phyloP scores from a whole-genome alignment of 2,329 filamentous ascomycete species.

The Penicillium sclerotigenum region DNA sequence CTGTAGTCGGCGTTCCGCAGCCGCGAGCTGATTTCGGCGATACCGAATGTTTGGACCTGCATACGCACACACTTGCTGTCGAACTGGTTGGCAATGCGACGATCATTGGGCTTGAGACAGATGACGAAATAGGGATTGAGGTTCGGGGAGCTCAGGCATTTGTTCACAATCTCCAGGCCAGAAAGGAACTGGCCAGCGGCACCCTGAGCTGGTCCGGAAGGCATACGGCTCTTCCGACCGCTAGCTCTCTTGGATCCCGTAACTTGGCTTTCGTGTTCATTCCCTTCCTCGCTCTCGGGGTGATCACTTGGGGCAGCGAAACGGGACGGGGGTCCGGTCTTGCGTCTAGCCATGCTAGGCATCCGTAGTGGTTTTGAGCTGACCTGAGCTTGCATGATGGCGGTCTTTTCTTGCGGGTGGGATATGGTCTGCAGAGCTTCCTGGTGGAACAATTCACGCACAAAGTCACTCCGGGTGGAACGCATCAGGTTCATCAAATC shows the following conservation, averaged over 20 bases:
- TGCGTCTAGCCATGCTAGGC: conserved; percentile 85
- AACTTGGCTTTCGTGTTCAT: conserved; percentile 38
- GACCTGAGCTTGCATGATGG: conserved; percentile 93
- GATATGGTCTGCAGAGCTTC: conserved; percentile 87
- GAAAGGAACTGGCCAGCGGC: conserved; percentile 89
- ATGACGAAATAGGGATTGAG: conserved; percentile 96
- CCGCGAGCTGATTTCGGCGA: conserved; percentile 93
- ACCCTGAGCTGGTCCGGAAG: conserved; percentile 61
- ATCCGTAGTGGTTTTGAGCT: conserved; percentile 91
- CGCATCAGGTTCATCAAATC: conserved; percentile 94
- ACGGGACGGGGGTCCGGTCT: conserved; percentile 56
- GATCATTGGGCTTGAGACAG: conserved; percentile 94
- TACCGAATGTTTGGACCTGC: conserved; percentile 91
- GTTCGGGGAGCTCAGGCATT: conserved; percentile 74
- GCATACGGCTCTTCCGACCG: conserved; percentile 40
- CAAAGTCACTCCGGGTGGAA: conserved; percentile 81
- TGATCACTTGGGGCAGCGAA: conserved; percentile 31
- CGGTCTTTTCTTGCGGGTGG: conserved; percentile 85
- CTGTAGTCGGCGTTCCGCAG: conserved; percentile 92
- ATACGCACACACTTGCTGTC: conserved; percentile 97
- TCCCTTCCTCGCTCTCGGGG: conserved; percentile 40
- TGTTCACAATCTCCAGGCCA: conserved; percentile 84
- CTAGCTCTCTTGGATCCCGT: conserved; percentile 29
- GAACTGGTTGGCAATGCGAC: conserved; percentile 96
- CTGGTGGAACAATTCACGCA: conserved; percentile 89